phyloP scores from a whole-genome alignment of 306 rosid species.

The Styphnolobium japonicum region DNA sequence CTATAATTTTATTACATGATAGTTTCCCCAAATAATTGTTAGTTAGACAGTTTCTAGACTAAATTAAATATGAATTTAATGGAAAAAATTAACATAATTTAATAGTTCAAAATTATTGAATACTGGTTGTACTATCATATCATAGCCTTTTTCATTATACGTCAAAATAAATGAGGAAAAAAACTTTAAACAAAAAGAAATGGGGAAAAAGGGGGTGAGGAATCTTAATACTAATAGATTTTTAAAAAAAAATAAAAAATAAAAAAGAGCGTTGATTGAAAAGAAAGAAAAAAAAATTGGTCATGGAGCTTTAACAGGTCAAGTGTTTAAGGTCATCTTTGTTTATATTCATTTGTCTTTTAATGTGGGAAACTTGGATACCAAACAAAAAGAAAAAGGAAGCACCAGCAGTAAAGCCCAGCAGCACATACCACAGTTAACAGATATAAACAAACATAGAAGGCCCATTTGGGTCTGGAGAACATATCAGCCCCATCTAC shows the following conservation, averaged over 20 bases:
- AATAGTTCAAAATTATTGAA: constrained; percentile 8
- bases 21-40: background rate
- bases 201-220: no score
- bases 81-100: background rate
- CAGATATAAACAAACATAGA: no score
- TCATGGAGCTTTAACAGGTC: background rate
- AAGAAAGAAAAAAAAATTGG: no score
- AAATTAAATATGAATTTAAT: background rate
- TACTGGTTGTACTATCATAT: background rate
- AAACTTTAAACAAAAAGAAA: background rate
- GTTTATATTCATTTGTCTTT: background rate
- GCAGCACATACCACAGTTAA: background rate
- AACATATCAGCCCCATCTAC: background rate
- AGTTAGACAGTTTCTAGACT: background rate
- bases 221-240: no score
- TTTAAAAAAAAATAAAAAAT: no score
- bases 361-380: background rate
- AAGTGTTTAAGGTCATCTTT: background rate
- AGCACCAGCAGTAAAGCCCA: background rate
- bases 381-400: background rate
- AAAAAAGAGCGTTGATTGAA: no score
- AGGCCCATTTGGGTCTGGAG: background rate
- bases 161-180: background rate
- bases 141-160: background rate
- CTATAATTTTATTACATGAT: no score